Evolutionary conservation across 306 rosid genomes (phyloP).

Genomic region (Chamaecrista fasciculata): DNA sequence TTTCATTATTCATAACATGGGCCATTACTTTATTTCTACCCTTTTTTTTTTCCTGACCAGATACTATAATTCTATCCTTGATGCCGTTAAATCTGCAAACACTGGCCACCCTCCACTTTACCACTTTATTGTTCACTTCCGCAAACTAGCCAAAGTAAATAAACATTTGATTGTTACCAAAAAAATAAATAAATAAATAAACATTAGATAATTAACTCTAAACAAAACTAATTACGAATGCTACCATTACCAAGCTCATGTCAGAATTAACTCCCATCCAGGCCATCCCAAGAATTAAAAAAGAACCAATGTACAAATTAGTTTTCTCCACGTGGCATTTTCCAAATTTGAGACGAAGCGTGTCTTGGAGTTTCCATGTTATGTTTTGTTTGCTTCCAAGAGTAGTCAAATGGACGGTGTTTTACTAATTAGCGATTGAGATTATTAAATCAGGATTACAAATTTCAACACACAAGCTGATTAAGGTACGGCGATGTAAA

Average conservation of each 20-base stretch:
- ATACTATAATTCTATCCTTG: constrained; percentile 37
- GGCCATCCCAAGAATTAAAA: too few species aligned
- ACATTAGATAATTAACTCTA: too few species aligned
- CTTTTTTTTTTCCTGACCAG: too few species aligned
- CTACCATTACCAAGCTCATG: too few species aligned
- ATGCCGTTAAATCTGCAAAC: constrained; percentile 31
- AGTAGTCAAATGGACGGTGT: neutral
- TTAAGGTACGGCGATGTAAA: neutral
- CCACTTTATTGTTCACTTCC: constrained; percentile 8
- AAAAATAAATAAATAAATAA: too few species aligned
- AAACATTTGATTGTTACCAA: neutral
- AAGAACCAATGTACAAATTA: neutral
- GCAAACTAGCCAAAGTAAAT: neutral
- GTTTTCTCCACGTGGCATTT: neutral
- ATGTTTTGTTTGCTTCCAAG: neutral
- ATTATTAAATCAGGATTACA: neutral
- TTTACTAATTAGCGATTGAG: neutral
- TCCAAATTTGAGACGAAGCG: neutral
- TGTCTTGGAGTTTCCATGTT: neutral
- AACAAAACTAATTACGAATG: neutral
- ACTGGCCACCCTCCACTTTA: neutral
- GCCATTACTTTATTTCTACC: too few species aligned
- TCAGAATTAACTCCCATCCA: too few species aligned
- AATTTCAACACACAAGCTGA: neutral
- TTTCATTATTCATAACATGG: too few species aligned